Conservation (phyloP, 2,329 filamentous ascomycete genomes). For the Stagonosporopsis chrysanthemi region DNA sequence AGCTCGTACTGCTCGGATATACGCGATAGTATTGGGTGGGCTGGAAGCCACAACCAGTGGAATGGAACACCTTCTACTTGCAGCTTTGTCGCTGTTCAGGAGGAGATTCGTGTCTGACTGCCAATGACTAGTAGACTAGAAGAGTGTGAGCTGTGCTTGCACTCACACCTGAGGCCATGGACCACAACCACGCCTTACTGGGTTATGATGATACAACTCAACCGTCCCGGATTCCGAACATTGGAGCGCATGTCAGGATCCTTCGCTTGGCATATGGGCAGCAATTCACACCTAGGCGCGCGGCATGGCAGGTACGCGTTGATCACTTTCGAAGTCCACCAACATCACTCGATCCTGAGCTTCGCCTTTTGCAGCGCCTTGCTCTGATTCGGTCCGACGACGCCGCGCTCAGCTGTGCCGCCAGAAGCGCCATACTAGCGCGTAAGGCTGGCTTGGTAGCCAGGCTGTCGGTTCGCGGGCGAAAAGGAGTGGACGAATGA, state of each 20-base stretch:
- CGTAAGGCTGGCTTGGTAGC: slow-evolving; percentile 17
- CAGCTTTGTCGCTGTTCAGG: background rate
- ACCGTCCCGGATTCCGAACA: slow-evolving; percentile 9
- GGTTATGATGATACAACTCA: background rate
- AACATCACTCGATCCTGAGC: slow-evolving; percentile 5
- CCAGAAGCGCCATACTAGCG: slow-evolving; percentile 22
- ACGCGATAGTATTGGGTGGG: background rate
- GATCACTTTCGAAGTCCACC: slow-evolving; percentile 1
- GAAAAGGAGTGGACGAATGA: slow-evolving; percentile 14
- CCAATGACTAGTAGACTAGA: slow-evolving; percentile 1
- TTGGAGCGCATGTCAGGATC: background rate
- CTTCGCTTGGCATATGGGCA: slow-evolving; percentile 6
- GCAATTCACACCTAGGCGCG: slow-evolving; percentile 5
- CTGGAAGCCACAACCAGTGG: background rate
- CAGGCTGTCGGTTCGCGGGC: slow-evolving; percentile 10
- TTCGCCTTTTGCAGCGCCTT: background rate
- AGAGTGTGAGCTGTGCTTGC: background rate
- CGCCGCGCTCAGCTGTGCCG: slow-evolving; percentile 15
- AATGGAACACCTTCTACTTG: slow-evolving; percentile 3
- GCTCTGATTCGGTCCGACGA: slow-evolving; percentile 18
- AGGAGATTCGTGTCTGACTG: background rate
- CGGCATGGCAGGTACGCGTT: slow-evolving; percentile 14
- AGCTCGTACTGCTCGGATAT: slow-evolving; percentile 11
- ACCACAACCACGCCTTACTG: background rate
- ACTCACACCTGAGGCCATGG: background rate